These are phyloP conservation scores for Diplodia corticola DNA, from an alignment of 2,329 filamentous ascomycete genomes.

Conservation along the genomic window DNA sequence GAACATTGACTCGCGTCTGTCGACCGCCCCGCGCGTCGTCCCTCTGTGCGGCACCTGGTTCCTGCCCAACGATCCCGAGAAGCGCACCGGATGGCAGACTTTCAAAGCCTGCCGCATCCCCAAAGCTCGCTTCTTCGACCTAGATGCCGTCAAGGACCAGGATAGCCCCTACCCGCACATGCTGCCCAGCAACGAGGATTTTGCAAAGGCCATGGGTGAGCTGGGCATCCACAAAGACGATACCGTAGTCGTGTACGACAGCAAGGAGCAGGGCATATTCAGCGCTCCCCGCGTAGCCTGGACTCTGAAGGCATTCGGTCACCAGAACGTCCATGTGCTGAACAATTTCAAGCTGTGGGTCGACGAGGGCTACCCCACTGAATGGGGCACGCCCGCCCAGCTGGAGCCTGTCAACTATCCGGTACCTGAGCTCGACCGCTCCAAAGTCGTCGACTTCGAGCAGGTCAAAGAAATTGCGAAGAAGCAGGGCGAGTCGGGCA, in stretches of 20 bases:
- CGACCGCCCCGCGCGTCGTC: conserved; percentile 78
- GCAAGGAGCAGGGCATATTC: conserved; percentile 87
- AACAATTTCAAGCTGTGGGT: conserved; percentile 98
- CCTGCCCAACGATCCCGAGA: conserved; percentile 78
- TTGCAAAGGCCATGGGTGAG: conserved; percentile 84
- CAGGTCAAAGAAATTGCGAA: conserved; percentile 75
- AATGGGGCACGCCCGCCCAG: conserved; percentile 68
- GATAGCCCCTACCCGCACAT: conserved; percentile 93
- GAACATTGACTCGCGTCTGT: conserved; percentile 77
- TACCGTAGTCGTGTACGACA: conserved; percentile 91
- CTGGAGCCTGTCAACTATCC: conserved; percentile 46
- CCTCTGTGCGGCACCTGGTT: conserved; percentile 96
- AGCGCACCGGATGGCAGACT: conserved; percentile 74
- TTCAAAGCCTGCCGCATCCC: conserved; percentile 85
- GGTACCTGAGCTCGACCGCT: conserved; percentile 49
- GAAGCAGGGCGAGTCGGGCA: conserved; percentile 78
- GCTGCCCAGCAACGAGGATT: conserved; percentile 79
- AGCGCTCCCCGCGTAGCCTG: conserved; percentile 90
- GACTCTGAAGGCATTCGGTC: conserved; percentile 89
- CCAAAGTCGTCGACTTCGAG: conserved; percentile 76
- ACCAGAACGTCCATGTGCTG: conserved; percentile 81
- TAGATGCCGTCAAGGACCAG: conserved; percentile 87
- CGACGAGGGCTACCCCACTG: conserved; percentile 76
- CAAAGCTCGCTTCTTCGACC: conserved; percentile 89
- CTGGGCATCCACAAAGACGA: conserved; percentile 87